These are phyloP conservation scores for Holtermanniella nyarrowii DNA, from an alignment of 768 basidiomycete species.

Conservation along the genomic window DNA sequence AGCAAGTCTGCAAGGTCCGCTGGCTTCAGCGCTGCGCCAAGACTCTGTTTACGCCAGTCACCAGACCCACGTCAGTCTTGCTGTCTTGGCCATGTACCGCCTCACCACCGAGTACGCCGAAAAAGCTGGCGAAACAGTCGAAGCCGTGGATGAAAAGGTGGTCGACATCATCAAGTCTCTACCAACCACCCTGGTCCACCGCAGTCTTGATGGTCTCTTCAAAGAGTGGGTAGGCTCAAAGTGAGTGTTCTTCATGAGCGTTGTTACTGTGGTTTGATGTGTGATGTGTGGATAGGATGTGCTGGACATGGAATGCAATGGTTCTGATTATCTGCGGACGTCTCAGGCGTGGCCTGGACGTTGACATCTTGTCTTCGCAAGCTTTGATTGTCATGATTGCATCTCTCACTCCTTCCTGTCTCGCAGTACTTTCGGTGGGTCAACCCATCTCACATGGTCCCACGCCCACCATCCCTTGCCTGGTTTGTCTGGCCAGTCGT, in stretches of 20 bases:
- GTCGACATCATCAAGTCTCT: conserved; percentile 84
- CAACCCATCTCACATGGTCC: conserved; percentile 25
- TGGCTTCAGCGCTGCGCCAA: conserved; percentile 47
- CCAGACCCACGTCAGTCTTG: conserved; percentile 89
- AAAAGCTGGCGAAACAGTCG: conserved; percentile 47
- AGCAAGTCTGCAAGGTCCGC: conserved; percentile 18
- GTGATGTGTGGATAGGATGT: too few species aligned
- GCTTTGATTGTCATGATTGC: neutral
- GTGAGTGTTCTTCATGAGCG: too few species aligned
- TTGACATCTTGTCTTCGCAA: too few species aligned
- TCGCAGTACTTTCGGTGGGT: conserved; percentile 14
- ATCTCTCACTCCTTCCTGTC: neutral
- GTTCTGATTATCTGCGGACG: too few species aligned
- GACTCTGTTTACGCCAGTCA: conserved; percentile 72
- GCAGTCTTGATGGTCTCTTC: conserved; percentile 88
- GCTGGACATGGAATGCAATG: too few species aligned
- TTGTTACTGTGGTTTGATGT: too few species aligned
- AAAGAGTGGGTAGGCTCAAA: conserved; percentile 49
- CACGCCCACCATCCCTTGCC: conserved; percentile 26
- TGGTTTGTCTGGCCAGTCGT: conserved; percentile 36
- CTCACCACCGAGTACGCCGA: conserved; percentile 72
- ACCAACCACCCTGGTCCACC: conserved; percentile 76
- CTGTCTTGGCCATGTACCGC: conserved; percentile 81
- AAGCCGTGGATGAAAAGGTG: conserved; percentile 50
- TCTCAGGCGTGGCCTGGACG: too few species aligned